Base-by-base conservation (phyloP, 1,284 basidiomycete species). In the Agaricales sp. region DNA sequence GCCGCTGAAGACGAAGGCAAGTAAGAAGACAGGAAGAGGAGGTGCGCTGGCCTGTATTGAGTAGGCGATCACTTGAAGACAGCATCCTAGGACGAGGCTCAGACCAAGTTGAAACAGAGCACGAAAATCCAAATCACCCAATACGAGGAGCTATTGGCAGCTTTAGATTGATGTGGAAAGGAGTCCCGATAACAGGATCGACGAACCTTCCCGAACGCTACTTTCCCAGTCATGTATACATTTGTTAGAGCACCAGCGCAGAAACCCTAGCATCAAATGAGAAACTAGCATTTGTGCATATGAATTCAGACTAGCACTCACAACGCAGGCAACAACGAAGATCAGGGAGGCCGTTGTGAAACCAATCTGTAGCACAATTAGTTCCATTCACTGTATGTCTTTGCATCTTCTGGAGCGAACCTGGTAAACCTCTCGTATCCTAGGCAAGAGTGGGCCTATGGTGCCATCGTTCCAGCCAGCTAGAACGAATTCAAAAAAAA, bases 381-480 rank as follows among this genome's bases (percentile, higher is more conserved):
- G 13, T 22, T 24, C 43, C n/a, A 12, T 18, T 4, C 11, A 51
- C 23, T 25, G 18, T 24, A 14, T 14, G 41, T 18, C 49, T 54
- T 19, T 38, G 43, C 16, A 20, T 4, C 16, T 24, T n/a, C 35
- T 23, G 20, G 18, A 8, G 54, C 59, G 30, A 57, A 70, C 70
- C 54, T 69, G 57, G 54, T 80, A 80, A 39, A 73, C 62, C 2
- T 57, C 57, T 54, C 78, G 76, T 4, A 80, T 68, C 4, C 67
- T 62, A 13, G 75, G 77, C 1, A 80, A 58, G 13, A 80, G 1
- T 11, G 77, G 74, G 0, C 76, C 76, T n/a, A 71, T 67, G n/a
- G 68, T 67, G 2, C 69, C 69, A 53, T 77, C 76, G 54, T 75
- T 77, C 74, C 74, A 77, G 3, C 76, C 76, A 4, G 64, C 62